These are phyloP conservation scores for Rhizopus stolonifer DNA, from an alignment of 371 early-diverging fungal species.

Conservation along the genomic window DNA sequence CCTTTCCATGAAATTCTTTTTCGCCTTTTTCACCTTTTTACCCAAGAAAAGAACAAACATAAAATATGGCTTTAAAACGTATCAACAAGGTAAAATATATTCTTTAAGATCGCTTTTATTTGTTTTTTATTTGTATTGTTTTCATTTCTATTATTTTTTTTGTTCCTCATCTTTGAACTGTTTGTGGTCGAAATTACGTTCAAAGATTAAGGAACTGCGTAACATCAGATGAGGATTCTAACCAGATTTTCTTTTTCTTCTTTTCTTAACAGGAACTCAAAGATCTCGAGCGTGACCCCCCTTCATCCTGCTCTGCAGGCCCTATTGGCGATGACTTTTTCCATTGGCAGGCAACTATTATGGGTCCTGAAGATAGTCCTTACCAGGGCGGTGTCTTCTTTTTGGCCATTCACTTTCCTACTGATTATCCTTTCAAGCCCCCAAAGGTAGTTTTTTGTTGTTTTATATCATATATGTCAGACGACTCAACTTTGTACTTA, in stretches of 20 bases:
- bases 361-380: constrained; percentile 87
- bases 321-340: constrained; percentile 87
- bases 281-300: constrained; percentile 95
- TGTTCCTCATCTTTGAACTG: neutral
- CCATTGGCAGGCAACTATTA: constrained; percentile 97
- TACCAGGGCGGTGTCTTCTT: constrained; percentile 94
- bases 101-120: neutral
- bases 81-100: constrained; percentile 92
- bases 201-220: neutral
- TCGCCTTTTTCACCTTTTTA: neutral
- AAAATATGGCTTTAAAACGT: constrained; percentile 63
- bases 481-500: constrained; percentile 23
- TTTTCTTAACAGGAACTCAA: constrained; percentile 77
- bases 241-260: neutral
- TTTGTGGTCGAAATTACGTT: neutral
- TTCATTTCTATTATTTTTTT: neutral
- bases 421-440: constrained; percentile 99
- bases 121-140: neutral
- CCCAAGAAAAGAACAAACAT: neutral
- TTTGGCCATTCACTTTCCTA: constrained; percentile 97
- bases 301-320: constrained; percentile 92
- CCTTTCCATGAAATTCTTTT: constrained; percentile 39
- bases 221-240: constrained; percentile 1
- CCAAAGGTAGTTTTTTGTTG: constrained; percentile 72
- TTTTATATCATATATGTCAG: neutral